Conservation (phyloP, 805 yeast species). For the Lipomyces orientalis region DNA sequence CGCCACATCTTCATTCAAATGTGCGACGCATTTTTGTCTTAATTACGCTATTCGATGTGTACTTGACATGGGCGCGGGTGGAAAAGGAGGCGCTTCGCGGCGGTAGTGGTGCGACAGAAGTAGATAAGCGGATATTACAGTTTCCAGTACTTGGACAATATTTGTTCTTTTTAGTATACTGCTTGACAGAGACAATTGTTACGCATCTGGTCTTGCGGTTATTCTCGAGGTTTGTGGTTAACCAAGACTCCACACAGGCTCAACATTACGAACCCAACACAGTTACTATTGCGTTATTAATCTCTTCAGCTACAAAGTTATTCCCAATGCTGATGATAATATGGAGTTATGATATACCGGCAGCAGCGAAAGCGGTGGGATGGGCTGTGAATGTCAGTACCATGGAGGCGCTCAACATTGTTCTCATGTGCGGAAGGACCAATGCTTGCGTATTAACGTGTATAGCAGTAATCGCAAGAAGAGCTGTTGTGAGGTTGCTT, state of each 20-base stretch:
- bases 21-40: slow-evolving; percentile 61
- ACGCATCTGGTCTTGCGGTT: slow-evolving; percentile 48
- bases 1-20: slow-evolving; percentile 36
- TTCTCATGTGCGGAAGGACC: slow-evolving; percentile 47
- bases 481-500: slow-evolving; percentile 22
- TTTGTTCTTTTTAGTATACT: slow-evolving; percentile 46
- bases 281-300: slow-evolving; percentile 69
- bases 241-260: not conserved
- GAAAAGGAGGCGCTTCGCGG: slow-evolving; percentile 58
- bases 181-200: slow-evolving; percentile 46
- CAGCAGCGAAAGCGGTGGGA: slow-evolving; percentile 64
- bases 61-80: slow-evolving; percentile 88
- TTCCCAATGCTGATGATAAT: slow-evolving; percentile 92
- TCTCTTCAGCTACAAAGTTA: slow-evolving; percentile 79
- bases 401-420: slow-evolving; percentile 66
- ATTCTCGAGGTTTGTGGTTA: slow-evolving; percentile 41
- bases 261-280: slow-evolving; percentile 45
- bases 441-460: slow-evolving; percentile 44
- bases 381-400: slow-evolving; percentile 65
- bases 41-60: slow-evolving; percentile 81
- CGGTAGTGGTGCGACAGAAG: not conserved
- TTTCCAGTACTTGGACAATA: slow-evolving; percentile 49
- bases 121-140: slow-evolving; percentile 35
- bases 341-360: slow-evolving; percentile 92
- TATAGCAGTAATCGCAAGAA: slow-evolving; percentile 35